Percentiles rank a stretch among this genome's conserved stretches.
Conservation (phyloP, 2,329 filamentous ascomycete genomes). For the Calonectria pteridis region DNA sequence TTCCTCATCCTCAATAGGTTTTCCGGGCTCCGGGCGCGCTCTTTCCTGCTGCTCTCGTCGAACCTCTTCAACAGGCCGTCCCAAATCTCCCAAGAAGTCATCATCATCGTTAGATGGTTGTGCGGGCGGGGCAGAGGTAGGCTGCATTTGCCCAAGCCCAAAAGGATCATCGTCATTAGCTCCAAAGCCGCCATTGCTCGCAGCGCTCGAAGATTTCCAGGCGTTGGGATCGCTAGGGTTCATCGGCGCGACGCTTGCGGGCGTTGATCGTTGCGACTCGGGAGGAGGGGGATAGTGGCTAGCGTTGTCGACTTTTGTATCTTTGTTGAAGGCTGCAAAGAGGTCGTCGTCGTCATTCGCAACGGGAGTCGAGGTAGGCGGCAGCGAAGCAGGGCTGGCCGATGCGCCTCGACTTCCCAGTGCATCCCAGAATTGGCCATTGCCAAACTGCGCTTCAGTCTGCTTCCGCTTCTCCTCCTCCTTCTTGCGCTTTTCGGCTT, state of each 20-base stretch:
- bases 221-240: slow-evolving; percentile 67
- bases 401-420: slow-evolving; percentile 69
- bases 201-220: slow-evolving; percentile 56
- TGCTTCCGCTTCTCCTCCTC: slow-evolving; percentile 79
- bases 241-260: slow-evolving; percentile 57
- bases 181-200: slow-evolving; percentile 54
- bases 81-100: slow-evolving; percentile 75
- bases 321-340: slow-evolving; percentile 75
- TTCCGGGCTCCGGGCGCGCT: slow-evolving; percentile 63
- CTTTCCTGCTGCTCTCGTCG: slow-evolving; percentile 60
- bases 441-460: slow-evolving; percentile 83
- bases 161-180: slow-evolving; percentile 91
- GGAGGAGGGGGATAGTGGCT: slow-evolving; percentile 71
- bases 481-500: slow-evolving; percentile 76
- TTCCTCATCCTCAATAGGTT: slow-evolving; percentile 64
- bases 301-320: slow-evolving; percentile 75
- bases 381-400: slow-evolving; percentile 46
- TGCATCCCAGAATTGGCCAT: slow-evolving; percentile 80
- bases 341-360: slow-evolving; percentile 69
- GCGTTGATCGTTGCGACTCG: slow-evolving; percentile 58
- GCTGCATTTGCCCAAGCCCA: slow-evolving; percentile 76
- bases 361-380: slow-evolving; percentile 27
- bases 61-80: slow-evolving; percentile 74
- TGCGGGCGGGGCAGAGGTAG: slow-evolving; percentile 45
- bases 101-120: slow-evolving; percentile 65